phyloP scores from a whole-genome alignment of 2,329 filamentous ascomycete species.

The Neopestalotiopsis sp. region DNA sequence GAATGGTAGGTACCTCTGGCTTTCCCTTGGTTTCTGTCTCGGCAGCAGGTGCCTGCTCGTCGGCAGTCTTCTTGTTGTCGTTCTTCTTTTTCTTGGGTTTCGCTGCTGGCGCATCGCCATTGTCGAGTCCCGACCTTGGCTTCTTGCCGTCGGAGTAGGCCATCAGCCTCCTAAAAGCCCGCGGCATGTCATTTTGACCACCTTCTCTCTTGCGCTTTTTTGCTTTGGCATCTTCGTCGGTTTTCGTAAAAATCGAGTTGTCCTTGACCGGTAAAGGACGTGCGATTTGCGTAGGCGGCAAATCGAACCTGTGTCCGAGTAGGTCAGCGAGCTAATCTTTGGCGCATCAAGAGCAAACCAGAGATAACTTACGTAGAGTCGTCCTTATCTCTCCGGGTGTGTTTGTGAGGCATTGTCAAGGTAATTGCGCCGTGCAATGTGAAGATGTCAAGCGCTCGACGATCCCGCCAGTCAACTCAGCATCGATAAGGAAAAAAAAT shows the following conservation, averaged over 20 bases:
- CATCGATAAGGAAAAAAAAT: neutral
- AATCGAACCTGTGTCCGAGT: constrained; percentile 48
- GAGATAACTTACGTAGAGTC: constrained; percentile 52
- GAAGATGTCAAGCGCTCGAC: neutral
- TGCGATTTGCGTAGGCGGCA: constrained; percentile 55
- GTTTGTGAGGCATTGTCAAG: constrained; percentile 81
- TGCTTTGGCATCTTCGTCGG: constrained; percentile 32
- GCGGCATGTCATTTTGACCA: constrained; percentile 79
- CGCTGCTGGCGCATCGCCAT: constrained; percentile 56
- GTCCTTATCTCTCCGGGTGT: constrained; percentile 70
- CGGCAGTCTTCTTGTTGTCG: constrained; percentile 36
- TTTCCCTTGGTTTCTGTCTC: constrained; percentile 25
- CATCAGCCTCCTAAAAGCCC: constrained; percentile 88
- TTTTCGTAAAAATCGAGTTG: constrained; percentile 19
- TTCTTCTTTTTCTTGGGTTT: constrained; percentile 34
- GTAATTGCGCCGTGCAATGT: neutral
- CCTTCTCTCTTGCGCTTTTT: constrained; percentile 52
- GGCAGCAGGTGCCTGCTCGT: constrained; percentile 27
- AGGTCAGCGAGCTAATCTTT: constrained; percentile 22
- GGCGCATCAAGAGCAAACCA: constrained; percentile 23
- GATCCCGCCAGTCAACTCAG: neutral
- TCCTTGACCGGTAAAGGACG: constrained; percentile 54
- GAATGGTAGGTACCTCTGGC: constrained; percentile 67
- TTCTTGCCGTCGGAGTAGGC: constrained; percentile 69
- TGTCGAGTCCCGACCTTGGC: constrained; percentile 70